Percentiles rank a stretch among this genome's conserved stretches.
phyloP scores from a whole-genome alignment of 2,329 filamentous ascomycete species.

The Curvularia verruculosa region DNA sequence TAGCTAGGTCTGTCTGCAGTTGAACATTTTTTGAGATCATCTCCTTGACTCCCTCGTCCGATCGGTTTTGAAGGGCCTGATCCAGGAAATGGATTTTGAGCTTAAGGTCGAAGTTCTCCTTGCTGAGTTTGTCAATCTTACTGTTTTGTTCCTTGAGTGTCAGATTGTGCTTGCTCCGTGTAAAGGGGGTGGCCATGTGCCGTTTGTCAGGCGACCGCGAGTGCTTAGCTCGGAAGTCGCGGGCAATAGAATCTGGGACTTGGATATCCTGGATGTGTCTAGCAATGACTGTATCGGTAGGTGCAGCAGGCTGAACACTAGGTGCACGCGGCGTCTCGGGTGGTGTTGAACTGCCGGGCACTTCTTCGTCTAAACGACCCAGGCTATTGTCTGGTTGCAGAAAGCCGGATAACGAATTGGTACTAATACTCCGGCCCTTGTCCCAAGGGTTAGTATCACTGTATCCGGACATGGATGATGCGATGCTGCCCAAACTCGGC shows the following conservation, averaged over 20 bases:
- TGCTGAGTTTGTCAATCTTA: slow-evolving; percentile 93
- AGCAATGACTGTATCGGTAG: slow-evolving; percentile 86
- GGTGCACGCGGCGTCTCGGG: slow-evolving; percentile 73
- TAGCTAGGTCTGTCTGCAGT: slow-evolving; percentile 85
- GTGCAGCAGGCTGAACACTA: slow-evolving; percentile 60
- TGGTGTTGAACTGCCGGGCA: slow-evolving; percentile 53
- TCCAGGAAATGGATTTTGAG: slow-evolving; percentile 70
- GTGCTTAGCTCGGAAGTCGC: slow-evolving; percentile 81
- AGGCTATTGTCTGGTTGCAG: slow-evolving; percentile 55
- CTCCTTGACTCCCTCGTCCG: slow-evolving; percentile 94
- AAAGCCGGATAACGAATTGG: slow-evolving; percentile 42
- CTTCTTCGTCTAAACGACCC: slow-evolving; percentile 66
- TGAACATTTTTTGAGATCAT: slow-evolving; percentile 98
- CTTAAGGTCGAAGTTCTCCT: slow-evolving; percentile 81
- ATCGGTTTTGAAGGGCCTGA: slow-evolving; percentile 88
- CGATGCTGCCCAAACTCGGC: slow-evolving; percentile 88
- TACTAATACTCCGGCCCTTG: slow-evolving; percentile 51
- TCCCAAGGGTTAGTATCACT: slow-evolving; percentile 54
- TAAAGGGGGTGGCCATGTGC: slow-evolving; percentile 46
- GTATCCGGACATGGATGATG: slow-evolving; percentile 69
- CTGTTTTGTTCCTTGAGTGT: slow-evolving; percentile 97
- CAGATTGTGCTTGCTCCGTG: slow-evolving; percentile 58
- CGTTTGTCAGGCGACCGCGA: slow-evolving; percentile 68
- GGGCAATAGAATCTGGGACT: slow-evolving; percentile 85
- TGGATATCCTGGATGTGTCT: slow-evolving; percentile 89